These are phyloP conservation scores for Phytopythium delawarense DNA, from an alignment of 352 stramenopile species.

Conservation along the genomic window DNA sequence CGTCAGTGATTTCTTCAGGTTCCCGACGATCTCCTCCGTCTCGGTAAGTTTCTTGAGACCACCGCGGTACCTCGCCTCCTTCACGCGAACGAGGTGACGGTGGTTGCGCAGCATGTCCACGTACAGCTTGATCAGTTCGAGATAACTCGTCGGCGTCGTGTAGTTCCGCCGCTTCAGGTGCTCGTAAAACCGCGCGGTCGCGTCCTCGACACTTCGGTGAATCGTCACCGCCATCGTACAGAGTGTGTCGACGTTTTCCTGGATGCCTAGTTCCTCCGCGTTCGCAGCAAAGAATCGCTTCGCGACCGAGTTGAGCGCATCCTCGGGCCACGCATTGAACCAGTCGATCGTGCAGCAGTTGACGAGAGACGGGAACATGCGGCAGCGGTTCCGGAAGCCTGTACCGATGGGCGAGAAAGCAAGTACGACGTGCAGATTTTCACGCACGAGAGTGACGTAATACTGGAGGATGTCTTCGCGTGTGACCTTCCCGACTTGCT, in stretches of 20 bases:
- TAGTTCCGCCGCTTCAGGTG: conserved; percentile 91
- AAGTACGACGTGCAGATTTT: conserved; percentile 94
- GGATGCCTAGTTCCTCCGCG: conserved; percentile 85
- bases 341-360: conserved; percentile 96
- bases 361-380: conserved; percentile 93
- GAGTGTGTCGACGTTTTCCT: conserved; percentile 84
- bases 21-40: conserved; percentile 91
- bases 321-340: conserved; percentile 95
- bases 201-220: conserved; percentile 89
- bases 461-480: conserved; percentile 82
- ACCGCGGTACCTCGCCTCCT: conserved; percentile 77
- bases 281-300: conserved; percentile 85
- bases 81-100: conserved; percentile 75
- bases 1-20: conserved; percentile 88
- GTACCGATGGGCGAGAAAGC: conserved; percentile 91
- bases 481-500: conserved; percentile 75
- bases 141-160: conserved; percentile 94
- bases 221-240: conserved; percentile 93
- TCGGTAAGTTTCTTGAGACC: conserved; percentile 92
- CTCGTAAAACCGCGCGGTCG: conserved; percentile 70
- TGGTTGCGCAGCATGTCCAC: conserved; percentile 89
- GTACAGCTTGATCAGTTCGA: conserved; percentile 94
- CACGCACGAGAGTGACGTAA: conserved; percentile 89
- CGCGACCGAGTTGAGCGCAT: conserved; percentile 91
- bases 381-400: conserved; percentile 90